Evolutionary conservation across 148 eudicot genomes (phyloP).

Genomic region (Talinum fruticosum): DNA sequence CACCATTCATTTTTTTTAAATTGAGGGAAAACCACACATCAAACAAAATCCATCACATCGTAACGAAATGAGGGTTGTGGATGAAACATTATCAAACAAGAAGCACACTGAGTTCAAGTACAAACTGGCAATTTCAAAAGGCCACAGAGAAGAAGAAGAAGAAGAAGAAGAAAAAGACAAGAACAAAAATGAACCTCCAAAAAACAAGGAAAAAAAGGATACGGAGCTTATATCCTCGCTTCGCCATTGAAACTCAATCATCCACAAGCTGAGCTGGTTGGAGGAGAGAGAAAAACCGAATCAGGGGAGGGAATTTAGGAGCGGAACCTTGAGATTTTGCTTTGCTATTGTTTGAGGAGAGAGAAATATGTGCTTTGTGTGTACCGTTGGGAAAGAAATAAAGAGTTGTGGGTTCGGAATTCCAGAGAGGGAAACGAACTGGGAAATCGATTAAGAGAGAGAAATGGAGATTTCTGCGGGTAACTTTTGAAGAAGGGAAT

Average conservation of each 20-base stretch:
- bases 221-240: slow-evolving; percentile 92
- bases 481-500: background rate
- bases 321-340: slow-evolving; percentile 15
- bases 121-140: slow-evolving; percentile 8
- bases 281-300: slow-evolving; percentile 2
- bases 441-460: background rate
- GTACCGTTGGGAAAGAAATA: slow-evolving; percentile 1
- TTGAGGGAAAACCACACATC: background rate
- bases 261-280: background rate
- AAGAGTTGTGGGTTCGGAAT: background rate
- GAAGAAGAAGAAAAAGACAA: no score
- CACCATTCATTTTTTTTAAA: background rate
- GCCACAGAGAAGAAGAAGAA: background rate
- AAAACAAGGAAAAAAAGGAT: slow-evolving; percentile 43
- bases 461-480: background rate
- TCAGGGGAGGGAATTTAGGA: slow-evolving; percentile 19
- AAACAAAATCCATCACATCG: slow-evolving; percentile 7
- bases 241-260: slow-evolving; percentile 53
- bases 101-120: slow-evolving; percentile 13
- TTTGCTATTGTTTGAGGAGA: background rate
- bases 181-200: background rate
- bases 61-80: slow-evolving; percentile 6
- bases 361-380: background rate
- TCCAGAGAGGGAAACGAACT: background rate
- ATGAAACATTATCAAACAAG: background rate